Conservation (phyloP, 768 basidiomycete genomes). For the Lactifluus piperatus region DNA sequence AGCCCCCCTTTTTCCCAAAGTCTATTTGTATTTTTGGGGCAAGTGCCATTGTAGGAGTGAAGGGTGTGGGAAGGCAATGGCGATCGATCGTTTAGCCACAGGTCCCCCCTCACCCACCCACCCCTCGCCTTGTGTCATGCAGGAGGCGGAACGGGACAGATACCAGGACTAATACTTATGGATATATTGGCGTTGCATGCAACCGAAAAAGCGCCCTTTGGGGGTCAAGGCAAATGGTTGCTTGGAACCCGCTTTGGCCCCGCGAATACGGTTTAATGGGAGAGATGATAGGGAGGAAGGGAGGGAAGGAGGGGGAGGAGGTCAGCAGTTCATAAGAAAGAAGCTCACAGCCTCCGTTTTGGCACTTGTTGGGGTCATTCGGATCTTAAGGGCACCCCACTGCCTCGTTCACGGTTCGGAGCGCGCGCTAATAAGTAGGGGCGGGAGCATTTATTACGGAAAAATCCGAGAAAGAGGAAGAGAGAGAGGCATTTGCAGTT, state of each 20-base stretch:
- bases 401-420: not conserved
- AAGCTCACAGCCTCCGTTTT: not conserved
- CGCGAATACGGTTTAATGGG: not conserved
- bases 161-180: not conserved
- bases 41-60: not conserved
- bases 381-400: not conserved
- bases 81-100: slow-evolving; percentile 12
- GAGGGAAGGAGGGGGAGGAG: not conserved
- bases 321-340: not conserved
- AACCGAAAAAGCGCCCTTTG: not conserved
- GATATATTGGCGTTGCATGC: slow-evolving; percentile 1
- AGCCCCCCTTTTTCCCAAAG: not conserved
- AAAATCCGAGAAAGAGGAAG: not conserved
- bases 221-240: not conserved
- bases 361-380: not conserved
- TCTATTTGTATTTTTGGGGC: not conserved
- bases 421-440: slow-evolving; percentile 1
- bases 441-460: not conserved
- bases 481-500: no score
- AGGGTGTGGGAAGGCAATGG: no score
- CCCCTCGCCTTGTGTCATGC: not conserved
- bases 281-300: not conserved
- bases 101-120: no score
- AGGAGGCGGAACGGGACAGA: not conserved
- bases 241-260: not conserved